These are phyloP conservation scores for Tolypocladium capitatum DNA, from an alignment of 2,329 filamentous ascomycete species.

Conservation along the genomic window DNA sequence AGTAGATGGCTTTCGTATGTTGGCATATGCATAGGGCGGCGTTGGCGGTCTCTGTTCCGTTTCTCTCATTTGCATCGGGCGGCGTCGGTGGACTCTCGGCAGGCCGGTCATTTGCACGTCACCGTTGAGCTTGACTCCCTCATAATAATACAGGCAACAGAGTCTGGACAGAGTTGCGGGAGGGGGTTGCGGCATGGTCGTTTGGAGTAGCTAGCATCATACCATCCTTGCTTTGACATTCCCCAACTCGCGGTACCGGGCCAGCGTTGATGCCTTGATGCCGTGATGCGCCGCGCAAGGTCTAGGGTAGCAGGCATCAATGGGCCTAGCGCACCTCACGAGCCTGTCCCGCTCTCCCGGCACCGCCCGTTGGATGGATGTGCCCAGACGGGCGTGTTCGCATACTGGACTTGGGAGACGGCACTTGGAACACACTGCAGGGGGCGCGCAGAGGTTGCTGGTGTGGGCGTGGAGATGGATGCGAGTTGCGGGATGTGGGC, in stretches of 20 bases:
- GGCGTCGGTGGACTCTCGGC: constrained; percentile 1
- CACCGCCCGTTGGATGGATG: background rate
- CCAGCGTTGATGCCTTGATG: background rate
- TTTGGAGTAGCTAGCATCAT: background rate
- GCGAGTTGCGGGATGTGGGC: background rate
- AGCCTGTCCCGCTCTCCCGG: background rate
- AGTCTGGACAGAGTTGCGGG: background rate
- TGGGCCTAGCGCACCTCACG: no score
- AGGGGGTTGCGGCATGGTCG: background rate
- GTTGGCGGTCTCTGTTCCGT: constrained; percentile 6
- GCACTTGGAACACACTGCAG: no score
- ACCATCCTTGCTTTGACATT: background rate
- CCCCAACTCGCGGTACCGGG: background rate
- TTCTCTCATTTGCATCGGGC: constrained; percentile 3
- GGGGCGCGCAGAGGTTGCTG: background rate
- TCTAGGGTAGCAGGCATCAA: background rate
- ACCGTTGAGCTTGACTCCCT: background rate
- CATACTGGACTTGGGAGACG: background rate
- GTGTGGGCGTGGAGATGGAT: background rate
- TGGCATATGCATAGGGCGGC: constrained; percentile 11
- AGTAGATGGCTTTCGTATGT: constrained; percentile 10
- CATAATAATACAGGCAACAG: background rate
- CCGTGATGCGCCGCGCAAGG: background rate
- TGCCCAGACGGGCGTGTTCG: background rate
- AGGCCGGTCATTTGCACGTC: background rate